Evolutionary conservation across 1,284 basidiomycete genomes (phyloP).

Genomic region (Ceratobasidium sp.): DNA sequence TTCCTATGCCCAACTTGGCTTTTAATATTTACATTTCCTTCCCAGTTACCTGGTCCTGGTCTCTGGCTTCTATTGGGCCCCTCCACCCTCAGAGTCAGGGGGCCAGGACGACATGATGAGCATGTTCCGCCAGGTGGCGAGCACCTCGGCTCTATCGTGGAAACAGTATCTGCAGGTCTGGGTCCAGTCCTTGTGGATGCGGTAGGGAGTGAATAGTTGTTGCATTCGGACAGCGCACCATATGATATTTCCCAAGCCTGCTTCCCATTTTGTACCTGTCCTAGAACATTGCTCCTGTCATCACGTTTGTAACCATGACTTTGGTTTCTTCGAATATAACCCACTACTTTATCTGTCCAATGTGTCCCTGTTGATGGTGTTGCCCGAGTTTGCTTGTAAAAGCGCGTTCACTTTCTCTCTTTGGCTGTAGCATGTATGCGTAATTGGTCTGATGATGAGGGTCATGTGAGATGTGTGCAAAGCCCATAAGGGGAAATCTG

Average conservation of each 20-base stretch:
- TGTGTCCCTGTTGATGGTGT: not conserved
- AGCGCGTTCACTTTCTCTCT: not conserved
- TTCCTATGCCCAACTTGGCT: not conserved
- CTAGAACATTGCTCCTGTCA: not conserved
- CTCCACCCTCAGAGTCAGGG: conserved; percentile 40
- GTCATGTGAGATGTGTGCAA: too few relatives aligned
- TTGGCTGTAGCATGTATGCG: conserved; percentile 2
- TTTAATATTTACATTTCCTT: conserved; percentile 9
- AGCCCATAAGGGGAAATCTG: too few relatives aligned
- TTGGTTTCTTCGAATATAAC: too few relatives aligned
- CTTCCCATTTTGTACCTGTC: not conserved
- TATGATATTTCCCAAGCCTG: not conserved
- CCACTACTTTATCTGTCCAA: not conserved
- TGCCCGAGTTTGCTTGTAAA: not conserved
- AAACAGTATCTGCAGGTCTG: conserved; percentile 33
- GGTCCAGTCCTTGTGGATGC: conserved; percentile 33
- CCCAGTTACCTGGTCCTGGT: conserved; percentile 79
- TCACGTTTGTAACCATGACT: not conserved
- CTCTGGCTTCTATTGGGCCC: conserved; percentile 84
- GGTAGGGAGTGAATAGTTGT: not conserved
- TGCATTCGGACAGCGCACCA: not conserved
- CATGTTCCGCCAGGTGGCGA: not conserved
- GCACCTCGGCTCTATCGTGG: conserved; percentile 21
- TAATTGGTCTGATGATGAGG: not conserved
- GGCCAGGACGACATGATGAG: conserved; percentile 2